Base-by-base conservation (phyloP, 495 filamentous ascomycete genomes). In the Bacidia rubella region DNA sequence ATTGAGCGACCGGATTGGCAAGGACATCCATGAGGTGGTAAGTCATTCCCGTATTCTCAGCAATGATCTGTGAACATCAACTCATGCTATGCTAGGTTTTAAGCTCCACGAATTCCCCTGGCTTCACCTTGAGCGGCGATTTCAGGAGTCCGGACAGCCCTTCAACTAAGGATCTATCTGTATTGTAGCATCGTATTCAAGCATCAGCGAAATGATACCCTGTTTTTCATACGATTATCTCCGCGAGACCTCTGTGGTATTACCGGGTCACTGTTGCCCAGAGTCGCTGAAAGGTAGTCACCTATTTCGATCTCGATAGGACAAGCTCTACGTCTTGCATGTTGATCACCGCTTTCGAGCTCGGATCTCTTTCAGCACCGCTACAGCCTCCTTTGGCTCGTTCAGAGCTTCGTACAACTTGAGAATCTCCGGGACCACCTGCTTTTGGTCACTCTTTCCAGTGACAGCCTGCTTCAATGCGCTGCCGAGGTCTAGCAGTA, bases 21-120 rank as follows among this genome's bases (percentile, higher is more conserved):
- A 98, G 75, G 76, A 85, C 43, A 70, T 98, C 44, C 79, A 87
- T 59, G 93, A 98, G 71, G 87, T 98, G 61, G 90, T 84, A 61
- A 62, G 76, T 70, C 11, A 17, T 29, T 43, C n/a, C 24, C 3
- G 32, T 1, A 39, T 4, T 9, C 19, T 1, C 47, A 10, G 2
- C n/a, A 19, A 32, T 48, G 21, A 20, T 17, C 22, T 22, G 5
- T 1, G 20, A 22, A 35, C 1, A 52, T 54, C 20, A 39, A 26
- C n/a, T 46, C 3, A 17, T 19, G 55, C 21, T 47, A 24, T 46
- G 5, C 11, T 56, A 82, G 78, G 78, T 95, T n/a, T 70, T 98
- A 59, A 88, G 86, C 70, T 87, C 89, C 0, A 94, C 89, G 25
- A 68, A 86, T 62, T 83, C 81, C 22, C 86, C 90, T 3, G 92